Evolutionary conservation across 768 basidiomycete species (phyloP).

Genomic region (Leccinum subtestaceum): DNA sequence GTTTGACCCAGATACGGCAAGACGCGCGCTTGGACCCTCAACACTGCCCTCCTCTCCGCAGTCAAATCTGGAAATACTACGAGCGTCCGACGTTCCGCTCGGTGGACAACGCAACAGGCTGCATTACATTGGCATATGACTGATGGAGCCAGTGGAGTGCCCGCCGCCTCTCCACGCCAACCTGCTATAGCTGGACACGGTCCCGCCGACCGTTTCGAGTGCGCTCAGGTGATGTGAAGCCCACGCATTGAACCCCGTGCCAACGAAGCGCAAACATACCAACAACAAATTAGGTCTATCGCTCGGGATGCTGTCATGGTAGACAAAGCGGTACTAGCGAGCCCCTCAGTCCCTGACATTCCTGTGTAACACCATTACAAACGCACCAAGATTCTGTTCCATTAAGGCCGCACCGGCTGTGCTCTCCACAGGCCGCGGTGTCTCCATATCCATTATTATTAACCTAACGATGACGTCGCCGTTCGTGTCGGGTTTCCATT

Average conservation of each 20-base stretch:
- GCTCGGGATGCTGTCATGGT: constrained; percentile 30
- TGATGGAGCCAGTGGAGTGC: neutral
- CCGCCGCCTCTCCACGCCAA: constrained; percentile 12
- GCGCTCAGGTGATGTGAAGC: constrained; percentile 17
- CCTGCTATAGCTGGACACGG: constrained; percentile 10
- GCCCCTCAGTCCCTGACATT: constrained; percentile 23
- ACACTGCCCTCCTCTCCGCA: constrained; percentile 17
- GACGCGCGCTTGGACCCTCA: neutral
- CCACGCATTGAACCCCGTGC: constrained; percentile 27
- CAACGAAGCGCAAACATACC: constrained; percentile 19
- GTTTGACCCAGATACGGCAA: constrained; percentile 3
- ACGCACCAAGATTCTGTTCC: constrained; percentile 4
- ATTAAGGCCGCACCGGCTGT: constrained; percentile 26
- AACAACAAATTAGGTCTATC: constrained; percentile 8
- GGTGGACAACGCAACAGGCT: neutral
- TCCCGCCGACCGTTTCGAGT: constrained; percentile 16
- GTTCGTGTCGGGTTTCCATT: constrained; percentile 23
- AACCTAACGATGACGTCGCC: constrained; percentile 23
- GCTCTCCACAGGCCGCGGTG: constrained; percentile 11
- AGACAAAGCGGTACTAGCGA: constrained; percentile 19
- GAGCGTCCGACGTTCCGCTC: constrained; percentile 8
- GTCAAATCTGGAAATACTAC: neutral
- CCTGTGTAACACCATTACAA: constrained; percentile 13
- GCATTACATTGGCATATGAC: constrained; percentile 2
- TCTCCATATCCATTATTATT: constrained; percentile 9